These are phyloP conservation scores for Marasmius fiardii DNA, from an alignment of 1,284 basidiomycete genomes.

Conservation along the genomic window DNA sequence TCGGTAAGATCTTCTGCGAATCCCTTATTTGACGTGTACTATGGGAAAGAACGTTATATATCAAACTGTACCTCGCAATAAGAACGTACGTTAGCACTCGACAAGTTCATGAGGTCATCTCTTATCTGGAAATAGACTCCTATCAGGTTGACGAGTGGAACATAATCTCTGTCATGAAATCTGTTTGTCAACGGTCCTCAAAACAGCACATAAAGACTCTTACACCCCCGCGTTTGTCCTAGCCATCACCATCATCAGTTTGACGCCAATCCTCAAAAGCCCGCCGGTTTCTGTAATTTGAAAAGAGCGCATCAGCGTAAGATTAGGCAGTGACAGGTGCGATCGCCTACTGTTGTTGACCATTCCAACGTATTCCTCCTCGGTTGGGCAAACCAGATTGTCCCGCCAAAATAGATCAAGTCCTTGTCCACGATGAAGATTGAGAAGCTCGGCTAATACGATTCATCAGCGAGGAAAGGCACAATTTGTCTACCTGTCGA, in stretches of 20 bases:
- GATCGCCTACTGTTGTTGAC: too few species aligned
- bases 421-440: constrained; percentile 93
- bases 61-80: too few species aligned
- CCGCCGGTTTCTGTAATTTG: constrained; percentile 92
- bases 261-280: constrained; percentile 88
- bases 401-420: constrained; percentile 96
- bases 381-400: constrained; percentile 87
- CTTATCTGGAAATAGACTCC: constrained; percentile 95
- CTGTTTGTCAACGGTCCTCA: not conserved
- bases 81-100: constrained; percentile 74
- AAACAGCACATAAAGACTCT: not conserved
- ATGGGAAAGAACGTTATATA: too few species aligned
- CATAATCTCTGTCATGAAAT: constrained; percentile 69
- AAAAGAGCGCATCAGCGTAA: too few species aligned
- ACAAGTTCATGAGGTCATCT: constrained; percentile 96
- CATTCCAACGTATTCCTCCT: constrained; percentile 91
- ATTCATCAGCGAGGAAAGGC: too few species aligned
- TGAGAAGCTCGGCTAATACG: constrained; percentile 85
- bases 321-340: too few species aligned
- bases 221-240: constrained; percentile 63
- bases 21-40: constrained; percentile 92
- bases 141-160: constrained; percentile 91
- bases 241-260: constrained; percentile 93
- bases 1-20: constrained; percentile 95
- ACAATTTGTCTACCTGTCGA: too few species aligned